phyloP scores from a whole-genome alignment of 768 basidiomycete species.

The Dictyophora rubrovolvata region DNA sequence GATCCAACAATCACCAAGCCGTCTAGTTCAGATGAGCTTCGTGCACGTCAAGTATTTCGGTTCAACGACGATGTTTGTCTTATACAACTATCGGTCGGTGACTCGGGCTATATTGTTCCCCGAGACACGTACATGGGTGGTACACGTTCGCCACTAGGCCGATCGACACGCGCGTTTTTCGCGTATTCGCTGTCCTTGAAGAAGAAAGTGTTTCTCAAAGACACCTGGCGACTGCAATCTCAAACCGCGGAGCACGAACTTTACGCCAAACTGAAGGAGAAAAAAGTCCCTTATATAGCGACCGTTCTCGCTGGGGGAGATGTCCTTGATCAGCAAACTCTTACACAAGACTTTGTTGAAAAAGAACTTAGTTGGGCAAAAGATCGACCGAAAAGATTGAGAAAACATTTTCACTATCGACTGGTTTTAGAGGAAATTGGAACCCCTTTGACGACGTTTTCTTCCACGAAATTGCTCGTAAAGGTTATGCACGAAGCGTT shows the following conservation, averaged over 20 bases:
- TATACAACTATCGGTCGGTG: background rate
- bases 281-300: background rate
- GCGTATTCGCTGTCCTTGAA: background rate
- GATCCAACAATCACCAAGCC: background rate
- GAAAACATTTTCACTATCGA: background rate
- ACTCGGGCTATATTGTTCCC: background rate
- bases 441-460: background rate
- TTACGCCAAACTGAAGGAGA: background rate
- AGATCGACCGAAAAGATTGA: background rate
- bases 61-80: background rate
- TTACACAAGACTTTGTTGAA: background rate
- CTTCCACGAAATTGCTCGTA: background rate
- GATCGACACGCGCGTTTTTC: background rate
- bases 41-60: background rate
- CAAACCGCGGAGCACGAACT: background rate
- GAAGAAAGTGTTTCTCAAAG: background rate
- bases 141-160: background rate
- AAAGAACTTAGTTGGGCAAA: background rate
- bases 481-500: background rate
- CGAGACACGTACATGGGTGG: background rate
- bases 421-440: background rate
- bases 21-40: background rate
- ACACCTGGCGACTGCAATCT: background rate
- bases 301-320: background rate
- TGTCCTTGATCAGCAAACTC: background rate